A percentile compares a stretch with the other conserved stretches of the same genome.
Evolutionary conservation across 2,329 filamentous ascomycete genomes (phyloP).

Genomic region (Biscogniauxia sp.): DNA sequence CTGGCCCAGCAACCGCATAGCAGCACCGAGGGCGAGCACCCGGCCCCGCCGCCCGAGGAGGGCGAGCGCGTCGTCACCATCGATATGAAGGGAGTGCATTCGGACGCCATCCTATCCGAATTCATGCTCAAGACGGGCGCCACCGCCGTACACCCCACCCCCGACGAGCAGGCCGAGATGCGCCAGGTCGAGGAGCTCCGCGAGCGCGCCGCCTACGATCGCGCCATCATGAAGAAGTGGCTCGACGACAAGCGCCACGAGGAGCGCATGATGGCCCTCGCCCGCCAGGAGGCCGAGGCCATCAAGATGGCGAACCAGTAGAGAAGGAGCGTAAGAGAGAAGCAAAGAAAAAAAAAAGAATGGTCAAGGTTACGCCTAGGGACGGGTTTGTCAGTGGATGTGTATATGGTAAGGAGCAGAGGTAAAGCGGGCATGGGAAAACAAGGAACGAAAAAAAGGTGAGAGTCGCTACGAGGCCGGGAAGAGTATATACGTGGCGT

Average conservation of each 20-base stretch:
- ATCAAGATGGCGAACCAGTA: constrained; percentile 37
- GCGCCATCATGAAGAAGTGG: constrained; percentile 50
- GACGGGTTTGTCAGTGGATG: not conserved
- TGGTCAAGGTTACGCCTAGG: too few species aligned
- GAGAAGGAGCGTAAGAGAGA: constrained; percentile 2
- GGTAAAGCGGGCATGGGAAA: too few species aligned
- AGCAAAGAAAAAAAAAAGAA: constrained; percentile 2
- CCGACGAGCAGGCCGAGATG: constrained; percentile 59
- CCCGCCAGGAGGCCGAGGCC: constrained; percentile 49
- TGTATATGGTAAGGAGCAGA: not conserved
- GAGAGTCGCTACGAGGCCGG: too few species aligned
- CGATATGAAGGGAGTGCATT: constrained; percentile 62
- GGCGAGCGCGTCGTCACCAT: constrained; percentile 53
- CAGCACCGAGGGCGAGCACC: constrained; percentile 46
- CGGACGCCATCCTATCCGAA: constrained; percentile 60
- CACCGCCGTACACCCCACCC: constrained; percentile 51
- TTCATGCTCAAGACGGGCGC: constrained; percentile 64
- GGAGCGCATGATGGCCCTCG: constrained; percentile 55
- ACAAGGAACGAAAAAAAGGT: too few species aligned
- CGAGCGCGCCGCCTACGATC: constrained; percentile 52
- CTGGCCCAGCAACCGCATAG: constrained; percentile 43
- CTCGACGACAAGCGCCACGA: constrained; percentile 60
- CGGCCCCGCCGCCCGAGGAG: constrained; percentile 46
- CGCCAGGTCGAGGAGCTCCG: constrained; percentile 54
- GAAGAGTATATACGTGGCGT: too few species aligned